Percentiles rank a stretch among this genome's conserved stretches.
These are phyloP conservation scores for Erysimum cheiranthoides DNA, from an alignment of 345 rosid species.

Conservation along the genomic window DNA sequence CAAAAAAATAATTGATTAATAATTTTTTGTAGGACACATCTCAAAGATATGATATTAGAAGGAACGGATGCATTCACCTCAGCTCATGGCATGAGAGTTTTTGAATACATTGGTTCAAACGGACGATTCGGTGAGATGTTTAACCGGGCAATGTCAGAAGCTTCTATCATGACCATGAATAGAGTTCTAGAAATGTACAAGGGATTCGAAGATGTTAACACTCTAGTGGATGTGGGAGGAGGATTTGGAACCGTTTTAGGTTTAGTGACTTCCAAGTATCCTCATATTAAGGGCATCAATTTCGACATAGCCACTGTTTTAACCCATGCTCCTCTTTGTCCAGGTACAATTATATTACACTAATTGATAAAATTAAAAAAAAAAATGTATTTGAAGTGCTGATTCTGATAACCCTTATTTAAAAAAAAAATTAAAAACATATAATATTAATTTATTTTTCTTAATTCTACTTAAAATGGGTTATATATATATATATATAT, in stretches of 20 bases:
- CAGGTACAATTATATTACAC: too few relatives aligned
- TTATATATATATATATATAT: too few relatives aligned
- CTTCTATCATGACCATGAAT: not conserved
- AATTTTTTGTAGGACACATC: not conserved
- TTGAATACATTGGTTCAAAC: not conserved
- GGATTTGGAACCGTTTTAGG: not conserved
- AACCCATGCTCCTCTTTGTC: too few relatives aligned
- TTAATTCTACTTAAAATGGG: too few relatives aligned
- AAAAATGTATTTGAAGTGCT: too few relatives aligned
- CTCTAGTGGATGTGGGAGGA: not conserved
- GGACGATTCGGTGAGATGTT: not conserved
- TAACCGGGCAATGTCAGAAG: not conserved
- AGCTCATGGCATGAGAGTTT: not conserved
- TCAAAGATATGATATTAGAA: not conserved
- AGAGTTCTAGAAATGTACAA: not conserved
- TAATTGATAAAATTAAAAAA: too few relatives aligned
- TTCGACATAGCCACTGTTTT: too few relatives aligned
- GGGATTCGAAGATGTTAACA: not conserved
- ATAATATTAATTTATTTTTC: too few relatives aligned
- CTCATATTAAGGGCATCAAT: not conserved
- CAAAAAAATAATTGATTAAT: too few relatives aligned
- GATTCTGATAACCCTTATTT: too few relatives aligned
- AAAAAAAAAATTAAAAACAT: too few relatives aligned
- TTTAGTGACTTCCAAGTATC: not conserved
- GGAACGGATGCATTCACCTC: not conserved